Evolutionary conservation across 768 basidiomycete genomes (phyloP), one percentile per base, ranked within the genome.

Genomic region (Termitomyces heimii): DNA sequence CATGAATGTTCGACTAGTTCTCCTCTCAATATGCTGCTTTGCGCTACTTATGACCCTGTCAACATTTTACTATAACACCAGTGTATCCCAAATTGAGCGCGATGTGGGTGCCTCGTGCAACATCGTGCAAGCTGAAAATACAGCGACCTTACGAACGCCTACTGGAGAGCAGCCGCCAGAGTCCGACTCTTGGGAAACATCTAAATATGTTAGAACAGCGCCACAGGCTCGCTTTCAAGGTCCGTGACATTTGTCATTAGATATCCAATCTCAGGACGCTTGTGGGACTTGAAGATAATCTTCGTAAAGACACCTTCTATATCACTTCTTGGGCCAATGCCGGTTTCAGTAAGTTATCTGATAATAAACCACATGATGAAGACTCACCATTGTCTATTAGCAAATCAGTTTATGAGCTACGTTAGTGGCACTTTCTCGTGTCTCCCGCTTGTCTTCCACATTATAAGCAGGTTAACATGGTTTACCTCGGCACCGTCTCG

Each of bases 271-370:
- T 20, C 9, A 44, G 28, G 22, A 22, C 20, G 34, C 10, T 61
- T 32, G 44, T 46, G 22, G 26, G 28, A 18, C 29, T 34, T 32
- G 29, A 55, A 77, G 79, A 79, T 58, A 81, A 81, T 57, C 68
- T 82, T 22, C 73, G 75, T 4, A 72, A 78, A 39, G 79, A 82
- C 56, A 73, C 70, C 1, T 66, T 76, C 58, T 85, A 84, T 62
- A 74, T 85, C 54, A 84, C 82, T 0, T 74, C 80, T 13, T 82
- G 80, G 80, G 68, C 77, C 6, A 77, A 74, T 53, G 82, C 80
- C 5, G 83, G 83, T 22, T 82, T 83, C 73, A 83, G 77, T 77
- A 55, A 58, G 76, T 71, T 20, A 31, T 54, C 20, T 32, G 24
- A 22, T 12, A 26, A 52, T 14, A 28, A 4, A 24, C n/a, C 26